Evolutionary conservation across 345 rosid genomes (phyloP), one percentile per base, ranked within the genome.

Genomic region (Pugionium cornutum): DNA sequence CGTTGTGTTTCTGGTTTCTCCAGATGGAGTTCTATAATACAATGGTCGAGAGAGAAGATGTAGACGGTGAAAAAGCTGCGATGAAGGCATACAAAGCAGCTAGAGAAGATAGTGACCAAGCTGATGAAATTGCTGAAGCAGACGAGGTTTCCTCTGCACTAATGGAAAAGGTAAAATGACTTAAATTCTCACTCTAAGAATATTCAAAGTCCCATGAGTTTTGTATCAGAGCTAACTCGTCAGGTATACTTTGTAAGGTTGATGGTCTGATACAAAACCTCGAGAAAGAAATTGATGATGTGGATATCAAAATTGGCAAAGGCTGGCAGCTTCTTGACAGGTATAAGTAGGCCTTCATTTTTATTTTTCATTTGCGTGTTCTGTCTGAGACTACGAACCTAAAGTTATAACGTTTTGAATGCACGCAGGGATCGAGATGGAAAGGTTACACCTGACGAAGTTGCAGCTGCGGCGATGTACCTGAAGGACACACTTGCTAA

Each of bases 1-100:
- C 29, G 8, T 7, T 58, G 7, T 10, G 28, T 34, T 46, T 73
- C 64, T 62, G 64, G 72, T 30, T 30, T 67, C 53, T 73, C 45
- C 84, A 89, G 98, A 80, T 92, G 80, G 89, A 83, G 62, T 86
- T 92, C 66, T 92, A 92, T 72, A 87, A 92, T 71, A 86, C 87
- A 63, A 78, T 83, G 82, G 97, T 87, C 52, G 89, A 82, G 54
- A 84, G 83, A 73, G 88, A 86, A 50, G 94, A 83, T 47, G 68
- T 75, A 7, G 88, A 82, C 42, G 81, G 86, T 60, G 91, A 84
- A 81, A 82, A 78, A 66, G 94, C 80, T 67, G 91, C 89, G 33
- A 71, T 86, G 54, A 81, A 83, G 78, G 97, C 96, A 53, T 89
- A 92, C 74, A 82, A 69, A 76, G 95, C 91, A 73, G 97, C 95